A percentile compares a stretch with the other conserved stretches of the same genome.
These are phyloP conservation scores for Decorospora gaudefroyi DNA, from an alignment of 2,329 filamentous ascomycete species.

Conservation along the genomic window DNA sequence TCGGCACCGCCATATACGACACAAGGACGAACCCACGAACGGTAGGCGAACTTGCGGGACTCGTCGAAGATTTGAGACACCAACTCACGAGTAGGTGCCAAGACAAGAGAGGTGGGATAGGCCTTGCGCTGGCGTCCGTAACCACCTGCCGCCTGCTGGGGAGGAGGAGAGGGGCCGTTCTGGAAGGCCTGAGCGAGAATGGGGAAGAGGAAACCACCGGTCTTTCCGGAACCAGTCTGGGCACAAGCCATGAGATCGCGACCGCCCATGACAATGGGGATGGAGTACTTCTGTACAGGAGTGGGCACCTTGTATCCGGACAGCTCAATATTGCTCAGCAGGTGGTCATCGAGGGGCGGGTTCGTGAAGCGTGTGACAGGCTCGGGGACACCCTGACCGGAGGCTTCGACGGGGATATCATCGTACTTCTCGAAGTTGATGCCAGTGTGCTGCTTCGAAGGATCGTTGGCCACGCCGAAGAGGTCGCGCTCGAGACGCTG, in stretches of 20 bases:
- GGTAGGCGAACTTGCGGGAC: constrained; percentile 96
- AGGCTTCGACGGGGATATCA: constrained; percentile 97
- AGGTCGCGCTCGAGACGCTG: constrained; percentile 91
- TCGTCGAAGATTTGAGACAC: constrained; percentile 99
- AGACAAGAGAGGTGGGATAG: constrained; percentile 91
- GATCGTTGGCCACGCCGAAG: constrained; percentile 88
- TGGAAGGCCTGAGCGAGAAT: constrained; percentile 97
- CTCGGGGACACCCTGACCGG: constrained; percentile 89
- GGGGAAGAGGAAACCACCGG: constrained; percentile 98
- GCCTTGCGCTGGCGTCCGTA: constrained; percentile 92
- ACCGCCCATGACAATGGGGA: constrained; percentile 96
- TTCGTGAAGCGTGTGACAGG: constrained; percentile 89
- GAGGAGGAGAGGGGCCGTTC: constrained; percentile 76
- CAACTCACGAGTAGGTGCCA: constrained; percentile 96
- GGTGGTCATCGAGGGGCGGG: constrained; percentile 91
- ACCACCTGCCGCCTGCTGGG: constrained; percentile 65
- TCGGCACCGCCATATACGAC: constrained; percentile 99
- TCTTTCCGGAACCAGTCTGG: constrained; percentile 99
- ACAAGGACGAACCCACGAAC: constrained; percentile 97
- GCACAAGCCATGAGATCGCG: constrained; percentile 99
- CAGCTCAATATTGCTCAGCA: constrained; percentile 89
- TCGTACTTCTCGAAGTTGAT: constrained; percentile 99
- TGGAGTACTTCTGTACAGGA: constrained; percentile 98
- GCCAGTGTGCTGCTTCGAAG: constrained; percentile 92
- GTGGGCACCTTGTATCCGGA: constrained; percentile 95